Evolutionary conservation across 1,139 yeast species (phyloP).

Genomic region (Magnusiomyces clavatus): DNA sequence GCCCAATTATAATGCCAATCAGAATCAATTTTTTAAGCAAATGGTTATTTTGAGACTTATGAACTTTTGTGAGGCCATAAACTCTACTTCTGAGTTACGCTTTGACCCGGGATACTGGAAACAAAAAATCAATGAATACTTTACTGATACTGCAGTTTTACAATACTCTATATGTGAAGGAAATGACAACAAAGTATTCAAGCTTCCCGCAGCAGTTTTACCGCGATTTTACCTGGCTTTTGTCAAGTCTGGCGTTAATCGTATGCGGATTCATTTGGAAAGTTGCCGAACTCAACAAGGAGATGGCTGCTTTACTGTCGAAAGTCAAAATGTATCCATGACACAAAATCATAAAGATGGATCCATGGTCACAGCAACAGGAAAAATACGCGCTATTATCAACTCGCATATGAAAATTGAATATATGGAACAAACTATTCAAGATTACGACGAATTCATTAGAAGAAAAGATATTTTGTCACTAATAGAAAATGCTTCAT

Average conservation of each 20-base stretch:
- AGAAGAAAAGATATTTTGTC: background rate
- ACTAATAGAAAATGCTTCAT: background rate
- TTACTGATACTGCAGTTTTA: constrained; percentile 42
- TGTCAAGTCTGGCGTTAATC: constrained; percentile 46
- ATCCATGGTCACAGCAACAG: constrained; percentile 52
- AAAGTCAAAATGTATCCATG: constrained; percentile 48
- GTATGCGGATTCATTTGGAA: constrained; percentile 53
- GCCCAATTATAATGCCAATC: background rate
- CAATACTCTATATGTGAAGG: constrained; percentile 39
- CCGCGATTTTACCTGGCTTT: constrained; percentile 56
- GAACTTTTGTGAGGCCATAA: constrained; percentile 36
- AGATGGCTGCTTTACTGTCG: constrained; percentile 57
- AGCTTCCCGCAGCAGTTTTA: constrained; percentile 55
- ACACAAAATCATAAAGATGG: constrained; percentile 61
- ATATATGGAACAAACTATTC: constrained; percentile 57
- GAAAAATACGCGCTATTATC: constrained; percentile 53
- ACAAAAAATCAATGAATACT: constrained; percentile 40
- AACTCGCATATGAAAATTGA: constrained; percentile 58
- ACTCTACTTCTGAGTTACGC: constrained; percentile 31
- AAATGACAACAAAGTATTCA: constrained; percentile 49
- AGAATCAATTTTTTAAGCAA: constrained; percentile 1
- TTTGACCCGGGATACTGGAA: constrained; percentile 43
- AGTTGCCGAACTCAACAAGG: constrained; percentile 59
- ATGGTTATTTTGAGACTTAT: constrained; percentile 16
- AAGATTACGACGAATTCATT: constrained; percentile 31